Evolutionary conservation across 139 green algal species (phyloP).

Genomic region (Spirogloea muscicola): DNA sequence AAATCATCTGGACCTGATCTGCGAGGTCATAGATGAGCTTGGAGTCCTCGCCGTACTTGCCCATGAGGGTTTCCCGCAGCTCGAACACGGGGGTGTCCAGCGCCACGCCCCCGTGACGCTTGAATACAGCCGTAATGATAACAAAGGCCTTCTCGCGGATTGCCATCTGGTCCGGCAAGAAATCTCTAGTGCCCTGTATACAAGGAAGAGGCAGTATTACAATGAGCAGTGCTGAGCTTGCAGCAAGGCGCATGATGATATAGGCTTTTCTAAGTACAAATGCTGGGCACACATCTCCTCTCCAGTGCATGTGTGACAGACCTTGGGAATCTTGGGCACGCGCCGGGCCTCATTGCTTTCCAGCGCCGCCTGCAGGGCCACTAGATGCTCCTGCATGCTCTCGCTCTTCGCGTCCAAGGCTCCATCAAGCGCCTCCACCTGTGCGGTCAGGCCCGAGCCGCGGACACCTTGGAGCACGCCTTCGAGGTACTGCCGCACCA

Average conservation of each 20-base stretch:
- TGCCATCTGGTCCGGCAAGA: slow-evolving; percentile 89
- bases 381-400: slow-evolving; percentile 50
- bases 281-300: no score
- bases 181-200: slow-evolving; percentile 81
- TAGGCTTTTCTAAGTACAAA: no score
- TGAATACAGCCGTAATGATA: slow-evolving; percentile 78
- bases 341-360: slow-evolving; percentile 70
- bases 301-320: no score
- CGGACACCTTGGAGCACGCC: no score
- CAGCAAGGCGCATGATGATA: no score
- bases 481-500: slow-evolving; percentile 61
- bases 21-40: slow-evolving; percentile 98
- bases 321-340: slow-evolving; percentile 84
- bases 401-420: slow-evolving; percentile 14
- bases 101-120: slow-evolving; percentile 86
- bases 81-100: slow-evolving; percentile 98
- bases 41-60: slow-evolving; percentile 96
- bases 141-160: slow-evolving; percentile 73
- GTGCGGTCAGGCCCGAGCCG: no score
- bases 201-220: no score
- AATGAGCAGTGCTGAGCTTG: no score
- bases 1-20: no score
- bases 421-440: slow-evolving; percentile 6
- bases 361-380: slow-evolving; percentile 57
- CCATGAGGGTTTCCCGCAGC: slow-evolving; percentile 90